Evolutionary conservation across 2,329 filamentous ascomycete genomes (phyloP), one percentile per base, ranked within the genome.

Genomic region (Seiridium unicorne): DNA sequence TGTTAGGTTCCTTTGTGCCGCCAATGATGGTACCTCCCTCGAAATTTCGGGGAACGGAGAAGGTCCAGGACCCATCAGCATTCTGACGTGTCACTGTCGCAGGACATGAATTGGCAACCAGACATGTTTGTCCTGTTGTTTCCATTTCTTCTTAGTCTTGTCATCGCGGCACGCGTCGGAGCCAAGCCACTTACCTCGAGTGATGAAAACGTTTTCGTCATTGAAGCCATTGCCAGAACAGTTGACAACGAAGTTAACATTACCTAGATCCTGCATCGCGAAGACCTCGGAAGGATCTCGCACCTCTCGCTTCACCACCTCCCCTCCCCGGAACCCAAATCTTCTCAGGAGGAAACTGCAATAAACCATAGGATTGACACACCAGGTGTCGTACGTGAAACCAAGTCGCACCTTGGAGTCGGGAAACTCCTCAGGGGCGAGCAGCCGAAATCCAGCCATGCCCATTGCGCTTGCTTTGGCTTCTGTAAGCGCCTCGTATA

Each of bases 11-110:
- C 69, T 88, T 89, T 8, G 86, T 90, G 0, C 87, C 87, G 4
- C 87, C 88, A 26, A 90, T 82, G 44, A 90, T 77, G 0, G 87
- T 89, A 3, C 87, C 87, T 3, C 87, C 87, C 40, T 83, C 77
- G 34, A 86, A 82, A 7, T 81, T 82, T 2, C 88, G 80, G 1
- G 87, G 86, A 5, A 90, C 84, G 51, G 81, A 80, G 63, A 89
- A 89, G 0, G 81, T 80, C 84, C 86, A 89, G 7, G 77, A 80
- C 0, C 87, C 87, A 68, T 89, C 86, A 0, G 78, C 77, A 66
- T 85, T 83, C 64, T 90, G 85, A 34, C 83, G 78, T 3, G 88
- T 90, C 26, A 90, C 76, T 0, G 70, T 69, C 0, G 71, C 72
- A 3, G 69, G 62, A 40, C 69, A 67, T 1, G 66, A 53, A 9